phyloP scores from a whole-genome alignment of 2,329 filamentous ascomycete genomes.

The Fusarium cyanostomum region DNA sequence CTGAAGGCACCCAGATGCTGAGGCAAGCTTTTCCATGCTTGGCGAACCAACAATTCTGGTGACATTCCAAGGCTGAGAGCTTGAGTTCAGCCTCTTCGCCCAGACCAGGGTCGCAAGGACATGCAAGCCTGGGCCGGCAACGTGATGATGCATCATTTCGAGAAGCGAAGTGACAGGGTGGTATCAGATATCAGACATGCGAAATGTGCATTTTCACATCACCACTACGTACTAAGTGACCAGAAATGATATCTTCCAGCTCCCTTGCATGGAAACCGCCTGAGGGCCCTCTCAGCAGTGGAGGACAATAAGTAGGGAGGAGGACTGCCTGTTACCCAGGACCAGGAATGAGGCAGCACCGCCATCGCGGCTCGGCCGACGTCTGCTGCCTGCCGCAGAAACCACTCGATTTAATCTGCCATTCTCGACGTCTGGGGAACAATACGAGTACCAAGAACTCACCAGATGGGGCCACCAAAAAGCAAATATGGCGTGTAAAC shows the following conservation, averaged over 20 bases:
- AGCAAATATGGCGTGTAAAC: conserved; percentile 13
- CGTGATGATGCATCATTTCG: conserved; percentile 14
- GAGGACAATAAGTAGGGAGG: conserved; percentile 20
- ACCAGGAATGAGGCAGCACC: conserved; percentile 19
- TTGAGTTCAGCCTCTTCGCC: not conserved
- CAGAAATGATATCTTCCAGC: not conserved
- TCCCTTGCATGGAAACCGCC: conserved; percentile 19
- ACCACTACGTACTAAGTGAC: not conserved
- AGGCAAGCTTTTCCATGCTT: conserved; percentile 1
- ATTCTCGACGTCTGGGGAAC: conserved; percentile 17
- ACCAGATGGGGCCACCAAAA: conserved; percentile 7
- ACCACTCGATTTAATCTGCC: not conserved
- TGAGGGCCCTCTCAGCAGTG: not conserved
- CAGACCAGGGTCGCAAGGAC: not conserved
- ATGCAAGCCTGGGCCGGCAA: conserved; percentile 34
- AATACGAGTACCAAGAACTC: not conserved
- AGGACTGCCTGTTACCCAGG: not conserved
- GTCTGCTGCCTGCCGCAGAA: not conserved
- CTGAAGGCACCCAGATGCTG: not conserved
- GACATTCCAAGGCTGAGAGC: conserved; percentile 20
- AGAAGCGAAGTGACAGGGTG: not conserved
- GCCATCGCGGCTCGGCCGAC: not conserved
- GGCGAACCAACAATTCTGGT: not conserved
- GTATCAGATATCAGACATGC: conserved; percentile 5
- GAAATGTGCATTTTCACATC: conserved; percentile 5